Evolutionary conservation across 176 grass and related monocot genomes (phyloP).

Genomic region (Pontederia crassipes): DNA sequence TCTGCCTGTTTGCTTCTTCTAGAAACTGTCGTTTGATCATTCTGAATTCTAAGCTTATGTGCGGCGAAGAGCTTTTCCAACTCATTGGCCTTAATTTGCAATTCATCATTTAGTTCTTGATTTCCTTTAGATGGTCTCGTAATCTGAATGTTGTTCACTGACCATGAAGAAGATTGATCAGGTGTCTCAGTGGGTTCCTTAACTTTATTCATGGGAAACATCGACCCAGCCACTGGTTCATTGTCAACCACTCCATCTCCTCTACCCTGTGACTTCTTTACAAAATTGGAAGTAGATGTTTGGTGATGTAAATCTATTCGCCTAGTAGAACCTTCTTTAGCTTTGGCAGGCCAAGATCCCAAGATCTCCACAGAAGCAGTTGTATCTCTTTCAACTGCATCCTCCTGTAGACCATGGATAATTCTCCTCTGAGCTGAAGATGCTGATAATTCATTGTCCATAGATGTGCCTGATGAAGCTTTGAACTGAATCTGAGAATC

Average conservation of each 20-base stretch:
- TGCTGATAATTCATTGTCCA: constrained; percentile 32
- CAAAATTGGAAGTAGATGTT: constrained; percentile 28
- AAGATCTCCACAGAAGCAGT: constrained; percentile 18
- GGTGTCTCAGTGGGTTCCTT: constrained; percentile 4
- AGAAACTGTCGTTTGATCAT: constrained; percentile 35
- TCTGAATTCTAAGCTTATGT: constrained; percentile 47
- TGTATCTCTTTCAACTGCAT: constrained; percentile 25
- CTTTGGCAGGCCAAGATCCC: constrained; percentile 16
- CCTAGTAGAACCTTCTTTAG: constrained; percentile 22
- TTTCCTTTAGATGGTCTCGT: constrained; percentile 45
- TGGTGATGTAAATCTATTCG: constrained; percentile 41
- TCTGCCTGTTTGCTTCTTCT: constrained; percentile 51
- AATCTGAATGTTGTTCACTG: constrained; percentile 27
- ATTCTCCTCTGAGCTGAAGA: constrained; percentile 28
- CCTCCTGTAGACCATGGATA: constrained; percentile 31
- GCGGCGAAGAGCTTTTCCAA: constrained; percentile 79
- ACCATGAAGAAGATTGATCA: background rate
- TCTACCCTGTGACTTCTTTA: constrained; percentile 25
- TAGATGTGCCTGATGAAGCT: constrained; percentile 29
- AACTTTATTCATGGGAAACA: constrained; percentile 3
- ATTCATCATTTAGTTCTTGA: constrained; percentile 60
- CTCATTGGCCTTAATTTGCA: constrained; percentile 80
- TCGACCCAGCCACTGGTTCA: constrained; percentile 20
- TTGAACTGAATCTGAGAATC: constrained; percentile 26
- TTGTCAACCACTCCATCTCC: constrained; percentile 19